Evolutionary conservation across 495 filamentous ascomycete species (phyloP), one percentile per base, ranked within the genome.

Genomic region (Lepidopterella palustris): DNA sequence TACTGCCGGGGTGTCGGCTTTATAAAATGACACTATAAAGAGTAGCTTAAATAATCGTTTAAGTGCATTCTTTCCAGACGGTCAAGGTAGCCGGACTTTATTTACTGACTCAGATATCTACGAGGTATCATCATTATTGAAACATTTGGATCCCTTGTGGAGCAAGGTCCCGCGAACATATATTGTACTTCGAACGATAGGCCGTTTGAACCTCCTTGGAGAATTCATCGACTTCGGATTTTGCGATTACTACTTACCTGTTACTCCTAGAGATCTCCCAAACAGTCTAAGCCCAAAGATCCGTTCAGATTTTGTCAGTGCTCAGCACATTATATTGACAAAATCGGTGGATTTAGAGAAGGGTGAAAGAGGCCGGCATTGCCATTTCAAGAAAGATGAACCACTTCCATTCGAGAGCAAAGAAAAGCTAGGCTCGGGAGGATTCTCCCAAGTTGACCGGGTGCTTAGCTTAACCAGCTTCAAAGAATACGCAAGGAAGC

Each of bases 311-410:
- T 50, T 62, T 28, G 53, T 32, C 8, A 35, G 21, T n/a, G 54
- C 53, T 35, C 59, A 62, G 28, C 21, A 20, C 9, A 3, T 50
- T 2, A 42, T 58, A 11, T 26, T 62, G 5, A 62, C 59, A 27
- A 57, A 62, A 42, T 57, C 55, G 15, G 29, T 62, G 11, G 55
- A 62, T 23, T 18, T 62, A 28, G 55, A 58, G 45, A 62, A 58
- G 54, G 55, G 59, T 29, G 59, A 51, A 9, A 4, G 18, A 24
- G 59, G 60, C 15, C 9, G 45, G 13, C 60, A 62, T 52, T 4
- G 35, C 10, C 55, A 62, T 35, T 62, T 58, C 23, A 28, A n/a
- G 8, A 26, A 53, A 29, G 60, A 40, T 21, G 60, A 58, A 21
- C 26, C 54, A n/a, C n/a, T 62, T 18, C 60, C 60, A 6, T 59